Evolutionary conservation across 148 eudicot genomes (phyloP).

Genomic region (Suaeda aralocaspica): DNA sequence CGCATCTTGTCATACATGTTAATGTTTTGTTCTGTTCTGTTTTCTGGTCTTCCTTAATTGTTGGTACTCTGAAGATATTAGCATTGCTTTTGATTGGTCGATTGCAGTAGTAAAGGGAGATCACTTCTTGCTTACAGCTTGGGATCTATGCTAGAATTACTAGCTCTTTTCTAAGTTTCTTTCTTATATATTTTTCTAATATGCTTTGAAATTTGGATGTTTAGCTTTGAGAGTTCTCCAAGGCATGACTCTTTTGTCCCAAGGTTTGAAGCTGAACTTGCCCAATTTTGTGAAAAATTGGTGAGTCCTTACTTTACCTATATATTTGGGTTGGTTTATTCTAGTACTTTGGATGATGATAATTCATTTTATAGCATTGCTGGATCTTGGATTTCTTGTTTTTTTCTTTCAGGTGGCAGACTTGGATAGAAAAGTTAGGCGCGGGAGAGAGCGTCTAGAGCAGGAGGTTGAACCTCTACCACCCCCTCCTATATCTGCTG

Average conservation of each 20-base stretch:
- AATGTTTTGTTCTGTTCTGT: no score
- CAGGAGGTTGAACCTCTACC: constrained; percentile 88
- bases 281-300: constrained; percentile 91
- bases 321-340: background rate
- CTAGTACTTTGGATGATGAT: background rate
- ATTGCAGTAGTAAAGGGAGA: background rate
- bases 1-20: no score
- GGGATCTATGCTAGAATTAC: background rate
- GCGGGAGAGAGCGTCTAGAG: constrained; percentile 90
- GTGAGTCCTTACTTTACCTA: constrained; percentile 37
- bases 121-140: background rate
- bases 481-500: constrained; percentile 82
- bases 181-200: constrained; percentile 14
- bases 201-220: constrained; percentile 18
- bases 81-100: background rate
- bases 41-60: background rate
- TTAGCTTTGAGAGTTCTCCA: constrained; percentile 84
- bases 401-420: constrained; percentile 59
- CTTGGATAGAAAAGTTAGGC: constrained; percentile 84
- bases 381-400: constrained; percentile 11
- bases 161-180: background rate
- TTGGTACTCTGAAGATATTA: background rate
- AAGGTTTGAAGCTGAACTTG: constrained; percentile 88
- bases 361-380: background rate
- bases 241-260: constrained; percentile 83